Percentiles rank a stretch among this genome's conserved stretches.
These are phyloP conservation scores for Bondarzewia mesenterica DNA, from an alignment of 1,284 basidiomycete species.

Conservation along the genomic window DNA sequence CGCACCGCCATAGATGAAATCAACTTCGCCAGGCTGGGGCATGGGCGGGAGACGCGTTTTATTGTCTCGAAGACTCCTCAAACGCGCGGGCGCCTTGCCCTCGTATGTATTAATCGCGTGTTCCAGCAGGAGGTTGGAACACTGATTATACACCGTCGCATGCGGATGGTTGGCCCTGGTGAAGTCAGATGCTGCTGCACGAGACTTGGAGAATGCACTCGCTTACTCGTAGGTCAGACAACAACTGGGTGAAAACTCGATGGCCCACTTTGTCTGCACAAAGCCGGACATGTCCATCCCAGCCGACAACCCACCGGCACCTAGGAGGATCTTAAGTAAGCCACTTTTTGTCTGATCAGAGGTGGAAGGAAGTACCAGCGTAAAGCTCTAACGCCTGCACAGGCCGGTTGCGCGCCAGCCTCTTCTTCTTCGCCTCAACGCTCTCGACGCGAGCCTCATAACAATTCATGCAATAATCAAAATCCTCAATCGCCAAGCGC, in stretches of 20 bases:
- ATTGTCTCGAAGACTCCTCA: slow-evolving; percentile 30
- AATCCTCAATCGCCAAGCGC: slow-evolving; percentile 19
- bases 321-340: slow-evolving; percentile 30
- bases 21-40: slow-evolving; percentile 52
- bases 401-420: slow-evolving; percentile 29
- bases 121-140: slow-evolving; percentile 48
- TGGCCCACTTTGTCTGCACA: slow-evolving; percentile 57
- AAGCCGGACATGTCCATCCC: slow-evolving; percentile 51
- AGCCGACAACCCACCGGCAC: slow-evolving; percentile 62
- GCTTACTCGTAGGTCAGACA: slow-evolving; percentile 50
- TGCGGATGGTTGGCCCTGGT: slow-evolving; percentile 49
- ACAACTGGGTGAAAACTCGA: slow-evolving; percentile 57
- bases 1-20: slow-evolving; percentile 64
- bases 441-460: slow-evolving; percentile 20
- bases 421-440: slow-evolving; percentile 21
- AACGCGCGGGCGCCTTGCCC: slow-evolving; percentile 28
- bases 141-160: slow-evolving; percentile 54
- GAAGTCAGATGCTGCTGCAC: too few species aligned
- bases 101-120: slow-evolving; percentile 43
- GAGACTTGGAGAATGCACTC: slow-evolving; percentile 1
- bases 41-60: slow-evolving; percentile 30
- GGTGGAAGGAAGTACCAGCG: slow-evolving; percentile 33
- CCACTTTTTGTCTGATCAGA: too few species aligned
- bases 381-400: slow-evolving; percentile 57
- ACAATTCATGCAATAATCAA: slow-evolving; percentile 32